Percentiles rank a stretch among this genome's conserved stretches.
Evolutionary conservation across 768 basidiomycete genomes (phyloP).

Genomic region (Cystofilobasidium ferigula): DNA sequence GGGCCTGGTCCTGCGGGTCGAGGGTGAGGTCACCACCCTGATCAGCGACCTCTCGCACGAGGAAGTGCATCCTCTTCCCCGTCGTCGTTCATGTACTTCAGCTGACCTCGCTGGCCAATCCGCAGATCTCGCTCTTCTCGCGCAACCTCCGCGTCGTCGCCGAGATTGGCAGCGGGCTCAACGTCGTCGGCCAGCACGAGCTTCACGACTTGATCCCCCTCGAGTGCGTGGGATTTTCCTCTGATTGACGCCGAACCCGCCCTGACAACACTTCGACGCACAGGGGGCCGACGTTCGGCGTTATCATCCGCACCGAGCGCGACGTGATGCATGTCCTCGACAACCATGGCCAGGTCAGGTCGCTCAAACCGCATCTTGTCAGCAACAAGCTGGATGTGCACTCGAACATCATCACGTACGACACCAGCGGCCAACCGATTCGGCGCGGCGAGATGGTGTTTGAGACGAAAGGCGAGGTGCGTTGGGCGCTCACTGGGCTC

Average conservation of each 20-base stretch:
- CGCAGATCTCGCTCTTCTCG: slow-evolving; percentile 86
- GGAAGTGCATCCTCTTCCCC: slow-evolving; percentile 49
- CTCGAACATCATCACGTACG: slow-evolving; percentile 52
- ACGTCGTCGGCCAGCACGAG: slow-evolving; percentile 83
- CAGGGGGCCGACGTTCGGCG: slow-evolving; percentile 84
- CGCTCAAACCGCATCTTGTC: slow-evolving; percentile 88
- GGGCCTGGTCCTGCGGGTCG: slow-evolving; percentile 82
- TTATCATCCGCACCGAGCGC: slow-evolving; percentile 93
- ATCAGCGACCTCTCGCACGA: slow-evolving; percentile 94
- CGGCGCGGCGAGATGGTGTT: slow-evolving; percentile 82
- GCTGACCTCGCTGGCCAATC: too few species aligned
- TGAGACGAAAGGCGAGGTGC: slow-evolving; percentile 76
- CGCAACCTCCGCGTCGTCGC: slow-evolving; percentile 95
- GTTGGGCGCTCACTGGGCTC: slow-evolving; percentile 29
- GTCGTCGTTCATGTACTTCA: too few species aligned
- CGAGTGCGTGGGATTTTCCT: slow-evolving; percentile 53
- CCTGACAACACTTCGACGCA: too few species aligned
- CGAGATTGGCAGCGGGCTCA: slow-evolving; percentile 85
- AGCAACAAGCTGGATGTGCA: slow-evolving; percentile 42
- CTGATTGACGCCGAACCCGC: not conserved
- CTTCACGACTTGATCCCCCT: slow-evolving; percentile 92
- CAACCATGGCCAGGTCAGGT: slow-evolving; percentile 70
- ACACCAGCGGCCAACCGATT: slow-evolving; percentile 76
- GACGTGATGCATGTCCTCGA: slow-evolving; percentile 92
- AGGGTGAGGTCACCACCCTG: slow-evolving; percentile 78